phyloP scores from a whole-genome alignment of 2,329 filamentous ascomycete genomes.

The Colletotrichum australisinense region DNA sequence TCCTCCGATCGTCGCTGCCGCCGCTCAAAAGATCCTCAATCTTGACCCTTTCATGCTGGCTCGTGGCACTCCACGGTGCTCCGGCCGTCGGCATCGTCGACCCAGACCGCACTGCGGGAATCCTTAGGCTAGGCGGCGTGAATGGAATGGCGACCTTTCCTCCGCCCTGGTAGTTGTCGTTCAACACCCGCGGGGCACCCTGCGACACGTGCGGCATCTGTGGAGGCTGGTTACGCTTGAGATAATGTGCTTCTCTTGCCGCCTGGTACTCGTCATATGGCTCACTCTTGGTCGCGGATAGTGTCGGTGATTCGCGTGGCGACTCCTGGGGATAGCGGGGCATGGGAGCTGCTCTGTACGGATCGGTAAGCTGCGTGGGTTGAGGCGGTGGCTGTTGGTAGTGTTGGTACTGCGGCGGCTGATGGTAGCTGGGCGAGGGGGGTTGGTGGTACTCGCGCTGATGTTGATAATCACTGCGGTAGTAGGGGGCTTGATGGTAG shows the following conservation, averaged over 20 bases:
- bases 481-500: background rate
- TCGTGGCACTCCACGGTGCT: slow-evolving; percentile 11
- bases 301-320: slow-evolving; percentile 4
- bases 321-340: slow-evolving; percentile 9
- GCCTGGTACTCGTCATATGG: slow-evolving; percentile 22
- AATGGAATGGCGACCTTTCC: slow-evolving; percentile 35
- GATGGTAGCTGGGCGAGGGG: slow-evolving; percentile 38
- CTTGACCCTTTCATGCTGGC: slow-evolving; percentile 37
- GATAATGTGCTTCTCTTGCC: slow-evolving; percentile 24
- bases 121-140: slow-evolving; percentile 26
- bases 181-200: slow-evolving; percentile 22
- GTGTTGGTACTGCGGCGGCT: slow-evolving; percentile 33
- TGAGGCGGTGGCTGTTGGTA: slow-evolving; percentile 37
- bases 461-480: background rate
- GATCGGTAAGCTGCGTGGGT: slow-evolving; percentile 10
- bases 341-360: slow-evolving; percentile 21
- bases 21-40: slow-evolving; percentile 38
- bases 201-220: slow-evolving; percentile 4
- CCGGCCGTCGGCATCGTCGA: background rate
- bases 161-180: slow-evolving; percentile 26
- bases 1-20: background rate
- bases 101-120: slow-evolving; percentile 14
- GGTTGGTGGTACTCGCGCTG: slow-evolving; percentile 37
- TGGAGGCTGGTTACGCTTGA: slow-evolving; percentile 26
- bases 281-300: background rate